phyloP scores from a whole-genome alignment of 768 basidiomycete species.

The Trametes maxima region DNA sequence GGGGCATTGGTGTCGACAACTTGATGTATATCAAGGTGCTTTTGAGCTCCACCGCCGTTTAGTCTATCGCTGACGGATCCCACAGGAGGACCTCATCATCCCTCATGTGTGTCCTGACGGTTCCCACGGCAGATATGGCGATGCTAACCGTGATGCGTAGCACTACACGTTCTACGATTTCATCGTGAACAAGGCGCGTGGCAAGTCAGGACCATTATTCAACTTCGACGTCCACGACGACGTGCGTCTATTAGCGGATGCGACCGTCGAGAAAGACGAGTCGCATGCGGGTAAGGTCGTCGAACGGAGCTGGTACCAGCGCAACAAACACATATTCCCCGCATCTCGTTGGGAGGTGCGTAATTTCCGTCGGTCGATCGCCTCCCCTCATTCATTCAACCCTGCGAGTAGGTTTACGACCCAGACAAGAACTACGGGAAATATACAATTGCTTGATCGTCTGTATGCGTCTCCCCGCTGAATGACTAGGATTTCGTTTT shows the following conservation, averaged over 20 bases:
- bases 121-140: slow-evolving; percentile 1
- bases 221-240: slow-evolving; percentile 99
- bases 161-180: slow-evolving; percentile 99
- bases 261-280: slow-evolving; percentile 96
- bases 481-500: too few relatives aligned
- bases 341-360: slow-evolving; percentile 94
- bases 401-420: slow-evolving; percentile 70
- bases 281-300: slow-evolving; percentile 99
- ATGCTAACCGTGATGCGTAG: slow-evolving; percentile 42
- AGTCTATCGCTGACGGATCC: slow-evolving; percentile 11
- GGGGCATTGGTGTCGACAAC: slow-evolving; percentile 91
- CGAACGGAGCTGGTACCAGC: slow-evolving; percentile 92
- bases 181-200: slow-evolving; percentile 96
- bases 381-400: not conserved
- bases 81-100: slow-evolving; percentile 94
- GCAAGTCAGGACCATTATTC: slow-evolving; percentile 97
- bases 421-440: slow-evolving; percentile 93
- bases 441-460: slow-evolving; percentile 68
- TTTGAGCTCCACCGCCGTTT: not conserved
- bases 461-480: too few relatives aligned
- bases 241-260: slow-evolving; percentile 90
- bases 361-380: slow-evolving; percentile 4
- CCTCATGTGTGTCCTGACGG: slow-evolving; percentile 68
- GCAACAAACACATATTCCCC: slow-evolving; percentile 98
- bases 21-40: slow-evolving; percentile 96